These are phyloP conservation scores for Tricholoma furcatifolium DNA, from an alignment of 768 basidiomycete genomes.

Conservation along the genomic window DNA sequence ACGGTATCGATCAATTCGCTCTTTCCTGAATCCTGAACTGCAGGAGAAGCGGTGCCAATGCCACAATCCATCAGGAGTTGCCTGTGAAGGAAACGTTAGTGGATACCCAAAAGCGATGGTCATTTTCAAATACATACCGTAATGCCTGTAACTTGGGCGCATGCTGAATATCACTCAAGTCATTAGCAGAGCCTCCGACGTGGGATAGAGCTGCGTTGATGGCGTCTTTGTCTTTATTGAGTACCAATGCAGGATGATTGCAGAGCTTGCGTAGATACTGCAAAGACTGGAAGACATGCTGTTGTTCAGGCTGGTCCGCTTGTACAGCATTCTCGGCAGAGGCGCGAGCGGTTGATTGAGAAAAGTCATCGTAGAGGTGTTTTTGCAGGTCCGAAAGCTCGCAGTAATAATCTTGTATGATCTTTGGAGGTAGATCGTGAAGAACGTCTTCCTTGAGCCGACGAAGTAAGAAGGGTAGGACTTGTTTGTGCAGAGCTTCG, in stretches of 20 bases:
- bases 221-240: conserved; percentile 69
- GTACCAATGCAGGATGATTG: conserved; percentile 92
- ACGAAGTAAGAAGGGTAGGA: conserved; percentile 94
- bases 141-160: conserved; percentile 93
- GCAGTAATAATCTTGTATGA: conserved; percentile 99
- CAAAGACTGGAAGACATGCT: conserved; percentile 94
- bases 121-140: conserved; percentile 45
- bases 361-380: conserved; percentile 91
- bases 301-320: conserved; percentile 47
- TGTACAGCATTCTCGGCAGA: conserved; percentile 67
- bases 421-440: conserved; percentile 94
- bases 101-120: conserved; percentile 2
- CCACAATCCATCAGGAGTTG: conserved; percentile 95
- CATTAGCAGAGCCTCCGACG: conserved; percentile 42
- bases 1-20: conserved; percentile 65
- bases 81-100: conserved; percentile 38
- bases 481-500: conserved; percentile 97
- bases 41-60: conserved; percentile 60
- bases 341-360: conserved; percentile 67
- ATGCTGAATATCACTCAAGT: conserved; percentile 79
- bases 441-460: conserved; percentile 97
- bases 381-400: conserved; percentile 95
- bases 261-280: conserved; percentile 97
- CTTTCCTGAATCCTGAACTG: conserved; percentile 55
- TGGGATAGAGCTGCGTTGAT: conserved; percentile 57